Base-by-base conservation (phyloP, 2,329 filamentous ascomycete genomes). In the Fusarium nurragi region DNA sequence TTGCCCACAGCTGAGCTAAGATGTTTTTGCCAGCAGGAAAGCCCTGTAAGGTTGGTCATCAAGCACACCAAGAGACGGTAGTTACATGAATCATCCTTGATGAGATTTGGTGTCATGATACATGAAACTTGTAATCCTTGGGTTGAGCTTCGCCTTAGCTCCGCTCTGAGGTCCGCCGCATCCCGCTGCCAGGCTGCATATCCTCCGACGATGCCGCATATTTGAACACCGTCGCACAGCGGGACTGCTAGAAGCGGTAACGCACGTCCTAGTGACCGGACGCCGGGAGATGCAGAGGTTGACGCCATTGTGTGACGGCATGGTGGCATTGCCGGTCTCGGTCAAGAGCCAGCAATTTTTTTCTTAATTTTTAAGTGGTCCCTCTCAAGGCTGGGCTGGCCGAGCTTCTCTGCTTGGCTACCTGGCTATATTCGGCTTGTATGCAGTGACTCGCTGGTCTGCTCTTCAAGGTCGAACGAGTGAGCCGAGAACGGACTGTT, bases 221-320 rank as follows among this genome's bases (percentile, higher is more conserved):
- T 46, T 39, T 7, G 37, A 60, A 26, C 38, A 51, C 23, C 38
- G 25, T 45, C 54, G 67, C 51, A 34, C 50, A 40, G 70, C 70
- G 70, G 70, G 70, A 72, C 60, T 72, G 65, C 70, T 72, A 32
- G 62, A 72, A 71, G 41, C 37, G 64, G 70, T 61, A 72, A 65
- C 48, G 51, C 39, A 59, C 39, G 21, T 21, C 38, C 32, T 16
- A 59, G 52, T 36, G 36, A 43, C 36, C 52, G 45, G 53, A 44
- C 43, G 43, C 54, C 52, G 65, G 57, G 30, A 54, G 44, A 67
- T 41, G 49, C 65, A 64, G 43, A 65, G 44, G 62, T 65, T 72
- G 70, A 72, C 70, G 70, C 70, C 70, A 72, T 72, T 58, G 66
- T 47, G 61, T 67, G 67, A 65, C 54, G 59, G 64, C 70, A 72